Percentiles rank a stretch among this genome's conserved stretches.
Evolutionary conservation across 441 rosid genomes (phyloP).

Genomic region (Populus hybrid): DNA sequence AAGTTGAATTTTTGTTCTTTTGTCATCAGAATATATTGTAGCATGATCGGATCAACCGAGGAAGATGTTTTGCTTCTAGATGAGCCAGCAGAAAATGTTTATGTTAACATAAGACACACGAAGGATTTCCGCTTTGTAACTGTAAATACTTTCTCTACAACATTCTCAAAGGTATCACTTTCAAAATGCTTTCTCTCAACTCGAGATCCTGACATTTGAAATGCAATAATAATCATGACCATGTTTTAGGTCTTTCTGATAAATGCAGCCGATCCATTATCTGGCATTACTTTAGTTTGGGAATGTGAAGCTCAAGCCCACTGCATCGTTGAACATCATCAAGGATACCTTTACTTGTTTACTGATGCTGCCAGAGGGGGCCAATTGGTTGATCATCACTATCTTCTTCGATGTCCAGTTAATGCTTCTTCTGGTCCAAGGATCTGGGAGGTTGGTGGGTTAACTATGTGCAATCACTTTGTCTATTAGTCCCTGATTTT

Average conservation of each 20-base stretch:
- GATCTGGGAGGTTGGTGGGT: conserved; percentile 76
- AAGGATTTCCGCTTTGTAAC: conserved; percentile 82
- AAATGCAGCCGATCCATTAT: conserved; percentile 87
- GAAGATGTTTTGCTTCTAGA: conserved; percentile 82
- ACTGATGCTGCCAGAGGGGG: conserved; percentile 75
- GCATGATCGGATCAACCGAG: conserved; percentile 89
- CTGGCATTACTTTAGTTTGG: conserved; percentile 77
- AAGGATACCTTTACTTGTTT: conserved; percentile 71
- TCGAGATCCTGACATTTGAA: conserved; percentile 15
- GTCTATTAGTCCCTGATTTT: background rate
- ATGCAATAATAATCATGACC: conserved; percentile 28
- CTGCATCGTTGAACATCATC: conserved; percentile 92
- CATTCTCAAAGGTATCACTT: conserved; percentile 66
- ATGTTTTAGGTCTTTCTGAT: conserved; percentile 89
- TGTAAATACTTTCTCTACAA: conserved; percentile 63
- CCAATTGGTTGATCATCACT: conserved; percentile 57
- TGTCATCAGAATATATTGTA: conserved; percentile 66
- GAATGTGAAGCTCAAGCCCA: conserved; percentile 80
- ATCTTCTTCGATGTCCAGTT: conserved; percentile 64
- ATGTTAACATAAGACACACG: conserved; percentile 67
- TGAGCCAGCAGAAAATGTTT: conserved; percentile 63
- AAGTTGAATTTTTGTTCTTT: conserved; percentile 9
- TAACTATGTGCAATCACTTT: conserved; percentile 3
- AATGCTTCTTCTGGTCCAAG: conserved; percentile 45
- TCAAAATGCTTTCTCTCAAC: conserved; percentile 3